Percentiles rank a stretch among this genome's conserved stretches.
Evolutionary conservation across 192 early-diverging fungal genomes (phyloP).

Genomic region (Paraglomus occultum): DNA sequence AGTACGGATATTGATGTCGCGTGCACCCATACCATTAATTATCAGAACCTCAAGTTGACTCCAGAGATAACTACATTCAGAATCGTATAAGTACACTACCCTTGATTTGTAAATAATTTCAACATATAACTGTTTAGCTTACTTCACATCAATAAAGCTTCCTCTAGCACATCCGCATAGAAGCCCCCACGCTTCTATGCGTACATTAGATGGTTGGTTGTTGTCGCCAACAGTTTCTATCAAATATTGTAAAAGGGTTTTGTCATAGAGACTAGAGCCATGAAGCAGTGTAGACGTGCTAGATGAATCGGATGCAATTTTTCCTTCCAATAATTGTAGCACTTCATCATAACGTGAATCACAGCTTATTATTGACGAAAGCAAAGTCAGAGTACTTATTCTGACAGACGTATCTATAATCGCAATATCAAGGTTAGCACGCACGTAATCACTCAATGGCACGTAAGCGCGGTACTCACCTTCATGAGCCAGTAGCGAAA

Average conservation of each 20-base stretch:
- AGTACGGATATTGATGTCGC: constrained; percentile 40
- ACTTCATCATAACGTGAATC: constrained; percentile 15
- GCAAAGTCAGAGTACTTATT: background rate
- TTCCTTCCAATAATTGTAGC: background rate
- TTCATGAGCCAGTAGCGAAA: constrained; percentile 6
- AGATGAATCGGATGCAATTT: background rate
- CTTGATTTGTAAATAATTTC: background rate
- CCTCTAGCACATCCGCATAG: constrained; percentile 38
- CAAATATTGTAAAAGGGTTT: constrained; percentile 26
- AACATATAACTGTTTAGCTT: background rate
- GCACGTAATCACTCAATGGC: background rate
- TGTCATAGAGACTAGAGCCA: background rate
- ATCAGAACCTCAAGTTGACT: constrained; percentile 32
- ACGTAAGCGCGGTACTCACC: background rate
- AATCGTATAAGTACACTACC: background rate
- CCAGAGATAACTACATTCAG: constrained; percentile 34
- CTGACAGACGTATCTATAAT: constrained; percentile 11
- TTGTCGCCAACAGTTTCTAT: constrained; percentile 22
- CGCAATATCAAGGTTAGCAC: background rate
- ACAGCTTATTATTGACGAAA: constrained; percentile 18
- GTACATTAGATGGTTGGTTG: constrained; percentile 12
- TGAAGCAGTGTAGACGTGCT: background rate
- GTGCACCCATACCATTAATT: constrained; percentile 1
- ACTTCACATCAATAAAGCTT: constrained; percentile 31
- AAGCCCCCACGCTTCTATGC: constrained; percentile 43